Base-by-base conservation (phyloP, 441 rosid species). In the Bruguiera hainesii region DNA sequence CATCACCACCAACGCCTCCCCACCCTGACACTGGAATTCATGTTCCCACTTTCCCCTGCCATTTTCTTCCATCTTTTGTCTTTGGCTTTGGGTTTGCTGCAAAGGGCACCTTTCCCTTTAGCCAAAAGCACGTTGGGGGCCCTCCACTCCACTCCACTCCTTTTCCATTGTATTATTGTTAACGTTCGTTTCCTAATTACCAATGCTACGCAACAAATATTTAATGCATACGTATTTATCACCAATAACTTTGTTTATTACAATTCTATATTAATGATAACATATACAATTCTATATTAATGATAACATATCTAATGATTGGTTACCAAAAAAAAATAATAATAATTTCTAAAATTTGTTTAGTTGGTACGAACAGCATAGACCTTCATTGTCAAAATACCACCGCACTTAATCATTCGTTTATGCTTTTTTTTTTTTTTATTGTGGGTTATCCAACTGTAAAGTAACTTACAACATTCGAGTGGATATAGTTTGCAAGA, bases 111-210 rank as follows among this genome's bases (percentile, higher is more conserved):
- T 46, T 58, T 42, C 73, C 26, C 69, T 71, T 75, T 76, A 73
- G 83, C 82, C 84, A 80, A 84, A 76, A 69, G 79, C 69, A 42
- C 75, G 20, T 69, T 56, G 84, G 88, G 85, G 26, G 26, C 2
- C 26, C 26, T 33, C 52, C 19, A 4, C 49, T 16, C 60, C 18
- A 21, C 60, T 62, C 61, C 37, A 61, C 66, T 70, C 73, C 48
- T 25, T 21, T 20, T 29, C 68, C 74, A 65, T 73, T 42, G 56
- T 53, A 67, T 49, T 16, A 64, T 56, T 37, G 35, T 55, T 10
- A 10, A 57, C 3, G 3, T 57, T 56, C 23, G 8, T 56, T 46
- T 25, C 2, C 18, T 28, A 26, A 28, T 29, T 5, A 0, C 10
- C 4, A 25, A 9, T 18, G 18, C 29, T 28, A 63, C 6, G 1